Evolutionary conservation across 176 grass and related monocot genomes (phyloP).

Genomic region (Carex parvula): DNA sequence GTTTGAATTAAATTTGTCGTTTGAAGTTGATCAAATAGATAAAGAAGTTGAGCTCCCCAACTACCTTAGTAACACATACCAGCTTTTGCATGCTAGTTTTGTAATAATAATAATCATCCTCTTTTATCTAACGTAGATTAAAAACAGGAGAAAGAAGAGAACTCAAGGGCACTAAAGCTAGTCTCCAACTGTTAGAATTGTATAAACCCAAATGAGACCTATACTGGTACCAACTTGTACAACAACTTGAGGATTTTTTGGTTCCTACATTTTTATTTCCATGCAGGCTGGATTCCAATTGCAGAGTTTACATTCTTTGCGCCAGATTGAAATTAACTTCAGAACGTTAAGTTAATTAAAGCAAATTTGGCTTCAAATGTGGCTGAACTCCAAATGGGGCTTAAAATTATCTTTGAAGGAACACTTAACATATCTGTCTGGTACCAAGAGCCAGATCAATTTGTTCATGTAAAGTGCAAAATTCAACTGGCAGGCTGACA

Average conservation of each 20-base stretch:
- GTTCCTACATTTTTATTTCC: background rate
- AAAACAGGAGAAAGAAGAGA: background rate
- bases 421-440: background rate
- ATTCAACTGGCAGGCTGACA: background rate
- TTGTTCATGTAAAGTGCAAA: background rate
- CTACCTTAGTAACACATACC: too few relatives aligned
- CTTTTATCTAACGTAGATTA: background rate
- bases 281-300: background rate
- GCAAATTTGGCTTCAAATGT: background rate
- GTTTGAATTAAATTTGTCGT: too few relatives aligned
- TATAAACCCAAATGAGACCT: background rate
- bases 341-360: background rate
- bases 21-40: too few relatives aligned
- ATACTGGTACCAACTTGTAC: background rate
- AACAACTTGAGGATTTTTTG: background rate
- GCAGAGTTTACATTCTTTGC: background rate
- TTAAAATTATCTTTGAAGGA: background rate
- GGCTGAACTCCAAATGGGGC: background rate
- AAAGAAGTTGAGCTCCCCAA: too few relatives aligned
- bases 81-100: background rate
- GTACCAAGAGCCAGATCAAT: background rate
- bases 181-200: background rate
- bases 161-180: background rate
- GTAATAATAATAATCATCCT: background rate
- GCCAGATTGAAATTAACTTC: background rate